Percentiles rank a stretch among this genome's conserved stretches.
These are phyloP conservation scores for Cyclocybe aegerita DNA, from an alignment of 768 basidiomycete species.

Conservation along the genomic window DNA sequence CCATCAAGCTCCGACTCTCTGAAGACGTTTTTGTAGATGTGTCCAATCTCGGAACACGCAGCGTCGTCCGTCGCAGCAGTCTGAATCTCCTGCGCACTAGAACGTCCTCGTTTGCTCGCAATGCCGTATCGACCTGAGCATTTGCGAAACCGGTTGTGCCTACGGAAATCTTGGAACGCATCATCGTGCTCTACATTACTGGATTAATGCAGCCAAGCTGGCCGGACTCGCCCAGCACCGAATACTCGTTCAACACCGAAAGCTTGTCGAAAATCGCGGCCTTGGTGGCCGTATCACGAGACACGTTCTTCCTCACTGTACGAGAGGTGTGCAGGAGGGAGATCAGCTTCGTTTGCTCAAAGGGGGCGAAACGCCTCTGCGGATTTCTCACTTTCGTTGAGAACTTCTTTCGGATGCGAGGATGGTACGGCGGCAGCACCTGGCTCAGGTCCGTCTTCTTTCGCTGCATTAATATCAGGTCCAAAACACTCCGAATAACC, in stretches of 20 bases:
- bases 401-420: constrained; percentile 8
- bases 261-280: too few species aligned
- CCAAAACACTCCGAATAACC: not conserved
- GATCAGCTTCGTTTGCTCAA: constrained; percentile 23
- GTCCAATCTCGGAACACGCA: too few species aligned
- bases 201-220: too few species aligned
- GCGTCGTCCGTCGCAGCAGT: not conserved
- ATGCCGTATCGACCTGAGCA: not conserved
- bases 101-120: not conserved
- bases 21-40: too few species aligned
- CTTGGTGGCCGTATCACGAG: too few species aligned
- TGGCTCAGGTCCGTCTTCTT: constrained; percentile 47
- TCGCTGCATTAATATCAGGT: too few species aligned
- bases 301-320: too few species aligned
- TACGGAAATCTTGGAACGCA: constrained; percentile 34
- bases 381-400: constrained; percentile 11
- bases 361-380: constrained; percentile 14
- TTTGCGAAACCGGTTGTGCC: constrained; percentile 28
- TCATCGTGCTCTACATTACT: constrained; percentile 26
- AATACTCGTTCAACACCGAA: too few species aligned
- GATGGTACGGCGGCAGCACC: constrained; percentile 28
- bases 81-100: not conserved
- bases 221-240: too few species aligned
- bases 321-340: constrained; percentile 1
- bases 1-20: too few species aligned